These are phyloP conservation scores for Phanerodontia chrysosporium DNA, from an alignment of 768 basidiomycete species.

Conservation along the genomic window DNA sequence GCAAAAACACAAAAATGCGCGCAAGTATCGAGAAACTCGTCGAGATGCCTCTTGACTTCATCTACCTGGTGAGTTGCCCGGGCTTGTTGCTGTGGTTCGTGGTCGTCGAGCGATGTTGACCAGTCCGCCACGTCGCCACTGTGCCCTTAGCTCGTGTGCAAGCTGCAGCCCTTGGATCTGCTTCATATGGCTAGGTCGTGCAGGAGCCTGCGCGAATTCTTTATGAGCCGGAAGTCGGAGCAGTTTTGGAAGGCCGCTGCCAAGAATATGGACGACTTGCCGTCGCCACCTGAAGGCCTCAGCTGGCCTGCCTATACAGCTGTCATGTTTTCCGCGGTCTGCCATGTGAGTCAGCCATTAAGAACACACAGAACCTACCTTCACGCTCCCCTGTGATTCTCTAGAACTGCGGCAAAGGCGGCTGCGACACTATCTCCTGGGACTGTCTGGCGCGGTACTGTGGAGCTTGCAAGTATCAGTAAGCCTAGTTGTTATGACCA, in stretches of 20 bases:
- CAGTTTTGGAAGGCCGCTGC: conserved; percentile 2
- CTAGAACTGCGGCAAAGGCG: background rate
- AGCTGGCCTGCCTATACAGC: conserved; percentile 3
- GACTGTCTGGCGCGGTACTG: background rate
- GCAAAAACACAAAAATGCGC: background rate
- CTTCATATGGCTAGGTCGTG: conserved; percentile 26
- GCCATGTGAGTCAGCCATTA: conserved; percentile 4
- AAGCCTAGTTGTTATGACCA: background rate
- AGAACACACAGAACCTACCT: conserved; percentile 16
- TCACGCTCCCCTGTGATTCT: background rate
- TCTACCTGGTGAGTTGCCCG: background rate
- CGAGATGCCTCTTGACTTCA: background rate
- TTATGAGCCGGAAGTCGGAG: conserved; percentile 12
- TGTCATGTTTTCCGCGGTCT: conserved; percentile 5
- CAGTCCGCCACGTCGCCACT: background rate
- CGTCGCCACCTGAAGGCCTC: conserved; percentile 1
- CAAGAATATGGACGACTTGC: background rate
- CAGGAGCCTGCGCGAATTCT: conserved; percentile 23
- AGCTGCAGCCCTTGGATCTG: conserved; percentile 29
- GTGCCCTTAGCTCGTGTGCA: background rate
- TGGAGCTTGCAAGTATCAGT: background rate
- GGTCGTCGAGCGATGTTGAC: background rate
- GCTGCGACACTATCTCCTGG: background rate
- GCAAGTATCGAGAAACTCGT: background rate
- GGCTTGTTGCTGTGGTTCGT: background rate